Conservation (phyloP, 805 yeast species). For the Ogataea philodendri region DNA sequence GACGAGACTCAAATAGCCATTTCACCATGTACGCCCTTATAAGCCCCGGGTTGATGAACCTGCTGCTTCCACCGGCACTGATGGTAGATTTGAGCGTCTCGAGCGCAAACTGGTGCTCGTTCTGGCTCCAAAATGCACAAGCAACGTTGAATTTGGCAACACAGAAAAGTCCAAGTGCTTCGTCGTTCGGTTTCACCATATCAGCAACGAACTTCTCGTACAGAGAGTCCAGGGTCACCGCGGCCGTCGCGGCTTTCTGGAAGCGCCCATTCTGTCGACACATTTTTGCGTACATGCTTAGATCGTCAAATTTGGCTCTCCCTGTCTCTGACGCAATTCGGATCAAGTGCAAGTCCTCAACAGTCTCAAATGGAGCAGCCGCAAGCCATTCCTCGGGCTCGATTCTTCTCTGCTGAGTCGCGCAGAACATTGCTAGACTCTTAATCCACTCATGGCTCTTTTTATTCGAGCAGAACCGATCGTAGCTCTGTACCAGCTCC, state of each 20-base stretch:
- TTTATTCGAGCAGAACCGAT: background rate
- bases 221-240: conserved; percentile 43
- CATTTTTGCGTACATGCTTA: conserved; percentile 41
- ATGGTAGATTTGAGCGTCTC: conserved; percentile 43
- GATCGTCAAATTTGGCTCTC: conserved; percentile 30
- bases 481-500: conserved; percentile 2
- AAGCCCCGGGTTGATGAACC: conserved; percentile 10
- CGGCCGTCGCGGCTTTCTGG: conserved; percentile 53
- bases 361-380: conserved; percentile 2
- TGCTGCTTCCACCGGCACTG: conserved; percentile 1
- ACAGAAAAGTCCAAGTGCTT: background rate
- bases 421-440: conserved; percentile 5
- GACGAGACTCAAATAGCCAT: conserved; percentile 73
- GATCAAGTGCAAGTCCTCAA: conserved; percentile 5
- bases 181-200: too few species aligned
- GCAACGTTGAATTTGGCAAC: conserved; percentile 52
- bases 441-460: conserved; percentile 3
- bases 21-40: conserved; percentile 44
- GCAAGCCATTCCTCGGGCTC: too few species aligned
- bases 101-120: conserved; percentile 52
- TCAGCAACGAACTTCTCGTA: conserved; percentile 22
- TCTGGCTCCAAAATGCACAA: conserved; percentile 61
- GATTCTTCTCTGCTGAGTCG: conserved; percentile 31
- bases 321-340: too few species aligned
- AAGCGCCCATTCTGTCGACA: conserved; percentile 38